Evolutionary conservation across 331 rosid genomes (phyloP).

Genomic region (Dryas integrifolia): DNA sequence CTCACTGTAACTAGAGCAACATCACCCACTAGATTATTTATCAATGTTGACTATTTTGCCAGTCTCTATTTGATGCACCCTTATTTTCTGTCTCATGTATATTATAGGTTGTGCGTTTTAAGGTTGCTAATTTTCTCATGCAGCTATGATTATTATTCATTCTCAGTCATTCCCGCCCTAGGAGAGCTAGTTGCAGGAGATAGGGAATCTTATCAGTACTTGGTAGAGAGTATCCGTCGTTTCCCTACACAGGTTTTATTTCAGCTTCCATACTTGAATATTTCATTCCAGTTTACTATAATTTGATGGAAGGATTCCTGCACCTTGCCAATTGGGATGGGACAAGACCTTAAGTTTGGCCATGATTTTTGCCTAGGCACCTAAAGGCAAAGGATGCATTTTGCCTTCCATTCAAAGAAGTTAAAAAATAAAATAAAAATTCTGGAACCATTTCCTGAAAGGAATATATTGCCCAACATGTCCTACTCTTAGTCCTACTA

Average conservation of each 20-base stretch:
- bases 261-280: neutral
- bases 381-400: neutral
- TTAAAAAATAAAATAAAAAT: no score
- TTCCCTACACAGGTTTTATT: slow-evolving; percentile 78
- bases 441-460: no score
- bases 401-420: neutral
- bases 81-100: neutral
- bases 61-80: neutral
- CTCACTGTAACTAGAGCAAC: neutral
- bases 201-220: slow-evolving; percentile 84
- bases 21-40: neutral
- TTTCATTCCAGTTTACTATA: neutral
- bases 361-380: neutral
- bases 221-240: slow-evolving; percentile 87
- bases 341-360: neutral
- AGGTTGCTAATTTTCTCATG: slow-evolving; percentile 31
- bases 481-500: neutral
- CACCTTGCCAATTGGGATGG: slow-evolving; percentile 7
- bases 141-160: slow-evolving; percentile 85
- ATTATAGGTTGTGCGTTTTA: neutral
- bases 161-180: slow-evolving; percentile 68
- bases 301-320: slow-evolving; percentile 9
- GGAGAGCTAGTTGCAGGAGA: slow-evolving; percentile 90
- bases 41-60: neutral
- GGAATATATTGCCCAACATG: no score